A percentile compares a stretch with the other conserved stretches of the same genome.
phyloP scores from a whole-genome alignment of 768 basidiomycete genomes.

The Lactifluus hygrophoroides region DNA sequence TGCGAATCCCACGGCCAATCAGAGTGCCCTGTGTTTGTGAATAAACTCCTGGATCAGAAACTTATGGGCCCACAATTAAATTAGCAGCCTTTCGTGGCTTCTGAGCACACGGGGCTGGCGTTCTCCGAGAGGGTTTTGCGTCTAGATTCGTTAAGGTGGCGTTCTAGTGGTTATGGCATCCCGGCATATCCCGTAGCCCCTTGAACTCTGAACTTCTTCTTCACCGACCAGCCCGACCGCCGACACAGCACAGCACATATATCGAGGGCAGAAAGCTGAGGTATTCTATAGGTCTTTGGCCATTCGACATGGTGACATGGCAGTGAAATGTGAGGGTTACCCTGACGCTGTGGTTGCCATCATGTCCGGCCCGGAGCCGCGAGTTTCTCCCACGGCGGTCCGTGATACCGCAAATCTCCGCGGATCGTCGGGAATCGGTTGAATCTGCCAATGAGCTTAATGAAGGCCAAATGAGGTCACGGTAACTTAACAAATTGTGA shows the following conservation, averaged over 20 bases:
- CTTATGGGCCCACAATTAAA: neutral
- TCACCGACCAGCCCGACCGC: slow-evolving; percentile 3
- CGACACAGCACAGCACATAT: neutral
- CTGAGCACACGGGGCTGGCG: neutral
- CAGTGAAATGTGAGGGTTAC: neutral
- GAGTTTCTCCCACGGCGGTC: neutral
- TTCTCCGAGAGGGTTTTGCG: neutral
- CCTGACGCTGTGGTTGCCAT: neutral
- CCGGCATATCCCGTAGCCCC: neutral
- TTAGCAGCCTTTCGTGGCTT: neutral
- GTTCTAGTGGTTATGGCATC: neutral
- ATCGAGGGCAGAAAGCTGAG: neutral
- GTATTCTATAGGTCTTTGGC: neutral
- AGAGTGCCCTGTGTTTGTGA: neutral
- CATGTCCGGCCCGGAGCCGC: neutral
- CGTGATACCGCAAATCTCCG: neutral
- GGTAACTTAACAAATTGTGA: no score
- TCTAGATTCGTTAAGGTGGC: neutral
- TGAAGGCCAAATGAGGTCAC: no score
- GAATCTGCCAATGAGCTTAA: no score
- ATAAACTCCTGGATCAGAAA: neutral
- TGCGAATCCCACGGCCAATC: neutral
- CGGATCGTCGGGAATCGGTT: no score
- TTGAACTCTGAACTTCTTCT: neutral
- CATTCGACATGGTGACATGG: neutral